Evolutionary conservation across 2,329 filamentous ascomycete species (phyloP).

Genomic region (Ophiostoma himal-ulmi): DNA sequence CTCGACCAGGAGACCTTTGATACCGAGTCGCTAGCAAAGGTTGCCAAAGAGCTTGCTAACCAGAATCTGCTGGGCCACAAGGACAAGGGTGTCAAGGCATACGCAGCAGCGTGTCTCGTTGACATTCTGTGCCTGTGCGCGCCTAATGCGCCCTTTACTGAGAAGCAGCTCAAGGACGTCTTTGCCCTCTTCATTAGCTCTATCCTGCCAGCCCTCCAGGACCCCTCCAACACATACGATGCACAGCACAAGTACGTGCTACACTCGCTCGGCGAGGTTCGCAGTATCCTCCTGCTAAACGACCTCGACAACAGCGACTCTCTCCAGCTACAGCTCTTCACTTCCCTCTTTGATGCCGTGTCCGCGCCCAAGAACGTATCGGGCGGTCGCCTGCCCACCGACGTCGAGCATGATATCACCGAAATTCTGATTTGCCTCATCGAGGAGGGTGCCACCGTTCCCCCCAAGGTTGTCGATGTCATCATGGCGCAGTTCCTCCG

Average conservation of each 20-base stretch:
- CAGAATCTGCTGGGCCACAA: slow-evolving; percentile 83
- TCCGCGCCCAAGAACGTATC: slow-evolving; percentile 68
- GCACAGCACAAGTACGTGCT: slow-evolving; percentile 89
- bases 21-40: slow-evolving; percentile 72
- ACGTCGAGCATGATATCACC: slow-evolving; percentile 89
- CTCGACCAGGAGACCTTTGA: slow-evolving; percentile 84
- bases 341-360: slow-evolving; percentile 84
- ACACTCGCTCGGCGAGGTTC: slow-evolving; percentile 81
- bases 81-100: slow-evolving; percentile 88
- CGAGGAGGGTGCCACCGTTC: slow-evolving; percentile 74
- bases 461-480: slow-evolving; percentile 77
- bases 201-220: slow-evolving; percentile 76
- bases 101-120: slow-evolving; percentile 80
- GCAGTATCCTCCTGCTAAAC: slow-evolving; percentile 86
- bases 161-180: slow-evolving; percentile 89
- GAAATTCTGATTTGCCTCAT: slow-evolving; percentile 78
- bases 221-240: slow-evolving; percentile 85
- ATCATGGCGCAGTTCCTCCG: slow-evolving; percentile 94
- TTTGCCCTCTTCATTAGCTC: slow-evolving; percentile 82
- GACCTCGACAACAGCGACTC: slow-evolving; percentile 79
- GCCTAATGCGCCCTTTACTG: slow-evolving; percentile 89
- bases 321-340: slow-evolving; percentile 76
- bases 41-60: slow-evolving; percentile 78
- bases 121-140: slow-evolving; percentile 91
- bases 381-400: slow-evolving; percentile 81